phyloP scores from a whole-genome alignment of 139 green algal genomes.

The Diplosphaera chodatii region DNA sequence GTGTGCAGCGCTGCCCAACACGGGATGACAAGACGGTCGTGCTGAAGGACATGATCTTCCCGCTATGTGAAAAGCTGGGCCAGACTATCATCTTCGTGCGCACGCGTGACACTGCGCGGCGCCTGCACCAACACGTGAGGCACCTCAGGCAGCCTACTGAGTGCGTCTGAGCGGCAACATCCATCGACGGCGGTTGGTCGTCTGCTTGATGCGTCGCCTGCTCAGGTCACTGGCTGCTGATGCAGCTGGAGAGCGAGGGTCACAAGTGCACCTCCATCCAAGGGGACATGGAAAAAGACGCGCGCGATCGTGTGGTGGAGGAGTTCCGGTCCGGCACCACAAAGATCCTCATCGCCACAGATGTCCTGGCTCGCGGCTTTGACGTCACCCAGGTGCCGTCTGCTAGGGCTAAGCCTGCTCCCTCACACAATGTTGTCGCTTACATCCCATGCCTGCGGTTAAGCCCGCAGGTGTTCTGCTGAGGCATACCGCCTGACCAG shows the following conservation, averaged over 20 bases:
- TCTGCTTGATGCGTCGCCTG: not conserved
- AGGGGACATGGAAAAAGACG: slow-evolving; percentile 77
- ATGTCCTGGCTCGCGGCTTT: slow-evolving; percentile 94
- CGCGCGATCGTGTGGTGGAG: slow-evolving; percentile 82
- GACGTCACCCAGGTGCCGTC: slow-evolving; percentile 81
- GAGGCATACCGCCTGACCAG: not conserved
- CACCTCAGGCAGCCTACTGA: no score
- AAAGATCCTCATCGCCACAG: slow-evolving; percentile 95
- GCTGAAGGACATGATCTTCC: slow-evolving; percentile 86
- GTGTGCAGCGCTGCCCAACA: slow-evolving; percentile 53
- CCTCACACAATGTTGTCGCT: no score
- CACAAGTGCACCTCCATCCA: slow-evolving; percentile 91
- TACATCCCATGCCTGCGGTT: no score
- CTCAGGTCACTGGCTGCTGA: no score
- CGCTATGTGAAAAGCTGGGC: slow-evolving; percentile 89
- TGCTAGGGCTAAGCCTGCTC: no score
- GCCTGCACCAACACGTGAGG: slow-evolving; percentile 17
- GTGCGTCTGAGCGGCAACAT: no score
- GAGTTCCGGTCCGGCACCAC: slow-evolving; percentile 91
- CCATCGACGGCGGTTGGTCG: no score
- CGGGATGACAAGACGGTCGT: slow-evolving; percentile 75
- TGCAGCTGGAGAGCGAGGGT: slow-evolving; percentile 76
- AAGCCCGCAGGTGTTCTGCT: not conserved
- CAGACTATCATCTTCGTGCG: slow-evolving; percentile 99
- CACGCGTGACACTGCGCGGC: slow-evolving; percentile 51